Base-by-base conservation (phyloP, 495 filamentous ascomycete species). In the Aspergillus cristatus region DNA sequence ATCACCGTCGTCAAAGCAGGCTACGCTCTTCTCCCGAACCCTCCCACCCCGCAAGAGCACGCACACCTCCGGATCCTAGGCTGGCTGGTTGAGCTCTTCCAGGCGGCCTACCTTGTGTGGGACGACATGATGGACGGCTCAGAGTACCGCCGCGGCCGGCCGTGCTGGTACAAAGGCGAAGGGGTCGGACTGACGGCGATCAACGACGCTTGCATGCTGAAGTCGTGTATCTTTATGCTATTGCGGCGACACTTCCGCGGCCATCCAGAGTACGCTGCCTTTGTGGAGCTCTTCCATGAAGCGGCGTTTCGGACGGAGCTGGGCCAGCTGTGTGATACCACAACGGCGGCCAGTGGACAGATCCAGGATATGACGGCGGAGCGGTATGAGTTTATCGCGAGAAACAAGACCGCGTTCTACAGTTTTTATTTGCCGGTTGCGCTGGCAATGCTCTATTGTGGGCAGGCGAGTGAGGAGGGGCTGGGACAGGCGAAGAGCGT, bases 351-450 rank as follows among this genome's bases (percentile, higher is more conserved):
- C 24, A 83, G 86, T 54, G 53, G 60, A 38, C 75, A 90, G 54
- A 75, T 94, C 34, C 63, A 75, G 64, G 81, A 83, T 58, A 93
- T 94, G 70, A 75, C 69, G 47, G 63, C 84, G 55, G 71, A 85
- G 36, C 91, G 88, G 62, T 88, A 89, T 67, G 73, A 58, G 45
- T 91, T 90, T 67, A 94, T 94, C 55, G 84, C 90, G 52, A 79
- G 81, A 58, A 86, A 82, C 74, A 95, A 95, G 71, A 94, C 88
- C 14, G 86, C 88, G n/a, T 94, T 84, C 63, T 94, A 95, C 66
- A 81, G 71, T 46, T 93, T 94, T 69, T 94, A 93, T 63, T 78
- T 94, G 3, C 87, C 88, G 15, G 84, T 94, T n/a, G 84, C 81
- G 3, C 71, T 94, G 10, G 78, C 87, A 0, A 62, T 94, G 39